Evolutionary conservation across 345 rosid species (phyloP), one percentile per base, ranked within the genome.

Genomic region (Barbarea vulgaris): DNA sequence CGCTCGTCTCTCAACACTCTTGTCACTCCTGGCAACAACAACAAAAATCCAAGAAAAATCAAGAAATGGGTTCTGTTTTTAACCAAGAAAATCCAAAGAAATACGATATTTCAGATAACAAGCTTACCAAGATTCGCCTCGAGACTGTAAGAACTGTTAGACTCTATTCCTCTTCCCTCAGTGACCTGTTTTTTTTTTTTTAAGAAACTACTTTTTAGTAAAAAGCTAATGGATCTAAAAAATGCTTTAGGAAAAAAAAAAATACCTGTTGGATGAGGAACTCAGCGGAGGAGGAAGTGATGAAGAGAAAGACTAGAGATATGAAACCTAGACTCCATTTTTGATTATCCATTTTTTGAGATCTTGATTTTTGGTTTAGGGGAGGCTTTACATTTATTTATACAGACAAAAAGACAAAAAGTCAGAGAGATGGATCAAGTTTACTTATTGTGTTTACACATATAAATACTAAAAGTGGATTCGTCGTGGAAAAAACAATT

Each of bases 271-370:
- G 39, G 27, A 75, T 67, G 53, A 67, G 14, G 33, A 58, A 50
- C 53, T 75, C 73, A 75, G 73, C 61, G 1, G 61, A 75, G 58
- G 79, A 57, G 67, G 27, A 67, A 58, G 79, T 58, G 73, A 58
- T 50, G 73, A 75, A 67, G 68, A 75, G 67, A 37, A 58, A 59
- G 15, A 27, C 79, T 3, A 67, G 44, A 58, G 46, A 37, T 37
- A 50, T 34, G 61, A 75, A 67, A 58, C 46, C 12, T 34, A 67
- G 9, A 48, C 68, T 47, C 73, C 67, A 47, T 48, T 19, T 66
- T 37, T 39, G 34, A 59, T 5, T 11, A 56, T 27, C 55, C 79
- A 75, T 75, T 37, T 58, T 57, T 5, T 41, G 3, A 36, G 44
- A 57, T 66, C 31, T 64, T 64, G 54, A 2, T 12, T 37, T n/a